Conservation (phyloP, 768 basidiomycete genomes). For the Chalciporus sphaerocephalus region DNA sequence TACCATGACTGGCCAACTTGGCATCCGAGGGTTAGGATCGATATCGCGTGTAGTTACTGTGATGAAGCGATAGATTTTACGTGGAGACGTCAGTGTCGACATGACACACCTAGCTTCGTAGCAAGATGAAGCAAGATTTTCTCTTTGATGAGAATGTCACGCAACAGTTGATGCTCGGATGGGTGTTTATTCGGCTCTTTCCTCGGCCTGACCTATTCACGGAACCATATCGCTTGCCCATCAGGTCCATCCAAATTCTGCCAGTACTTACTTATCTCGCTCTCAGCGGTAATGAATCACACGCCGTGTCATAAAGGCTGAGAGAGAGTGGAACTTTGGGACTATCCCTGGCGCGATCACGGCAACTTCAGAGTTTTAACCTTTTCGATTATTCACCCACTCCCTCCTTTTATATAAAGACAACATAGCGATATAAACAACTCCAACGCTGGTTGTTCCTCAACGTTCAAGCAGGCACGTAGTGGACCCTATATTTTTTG, state of each 20-base stretch:
- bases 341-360: not conserved
- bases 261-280: not conserved
- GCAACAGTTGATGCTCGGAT: slow-evolving; percentile 16
- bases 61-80: slow-evolving; percentile 12
- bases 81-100: slow-evolving; percentile 18
- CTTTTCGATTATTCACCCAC: slow-evolving; percentile 15
- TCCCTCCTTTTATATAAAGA: no score
- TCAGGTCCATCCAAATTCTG: not conserved
- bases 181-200: slow-evolving; percentile 10
- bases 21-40: slow-evolving; percentile 12
- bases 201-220: slow-evolving; percentile 10
- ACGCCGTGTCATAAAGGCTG: not conserved
- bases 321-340: no score
- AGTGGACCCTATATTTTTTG: not conserved
- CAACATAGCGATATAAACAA: not conserved
- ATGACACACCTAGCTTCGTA: slow-evolving; percentile 6
- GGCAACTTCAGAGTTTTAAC: slow-evolving; percentile 17
- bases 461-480: slow-evolving; percentile 7
- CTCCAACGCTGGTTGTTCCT: not conserved
- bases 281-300: not conserved
- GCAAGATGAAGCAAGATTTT: slow-evolving; percentile 8
- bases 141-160: slow-evolving; percentile 11
- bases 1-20: slow-evolving; percentile 11
- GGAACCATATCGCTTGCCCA: slow-evolving; percentile 1
- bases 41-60: not conserved